These are phyloP conservation scores for Pestalotiopsis fici DNA, from an alignment of 2,329 filamentous ascomycete species.

Conservation along the genomic window DNA sequence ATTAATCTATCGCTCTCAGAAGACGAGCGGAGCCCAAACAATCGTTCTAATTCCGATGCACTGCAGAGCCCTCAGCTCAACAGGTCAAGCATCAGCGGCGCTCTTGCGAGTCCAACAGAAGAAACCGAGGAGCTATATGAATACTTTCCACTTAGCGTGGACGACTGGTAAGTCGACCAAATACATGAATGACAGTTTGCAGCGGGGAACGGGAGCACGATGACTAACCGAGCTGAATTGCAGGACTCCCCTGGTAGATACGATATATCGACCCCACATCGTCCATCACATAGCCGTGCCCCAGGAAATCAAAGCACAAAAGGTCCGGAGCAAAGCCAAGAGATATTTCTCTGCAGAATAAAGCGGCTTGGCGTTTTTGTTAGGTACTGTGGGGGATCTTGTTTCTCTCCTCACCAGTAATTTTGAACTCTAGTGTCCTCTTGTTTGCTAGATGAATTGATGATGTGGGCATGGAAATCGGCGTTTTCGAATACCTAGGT, in stretches of 20 bases:
- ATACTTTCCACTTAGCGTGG: constrained; percentile 88
- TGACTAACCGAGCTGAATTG: not conserved
- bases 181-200: not conserved
- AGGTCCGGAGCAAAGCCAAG: constrained; percentile 66
- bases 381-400: not conserved
- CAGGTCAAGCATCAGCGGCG: constrained; percentile 32
- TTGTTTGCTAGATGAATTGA: not conserved
- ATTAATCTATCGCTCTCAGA: constrained; percentile 60
- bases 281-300: constrained; percentile 83
- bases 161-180: constrained; percentile 68
- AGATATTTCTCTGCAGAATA: constrained; percentile 71
- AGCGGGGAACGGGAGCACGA: not conserved
- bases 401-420: not conserved
- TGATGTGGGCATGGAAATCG: not conserved
- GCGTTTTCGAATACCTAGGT: not conserved
- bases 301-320: constrained; percentile 69
- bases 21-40: constrained; percentile 58
- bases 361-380: constrained; percentile 11
- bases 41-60: constrained; percentile 47
- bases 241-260: constrained; percentile 27
- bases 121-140: constrained; percentile 86
- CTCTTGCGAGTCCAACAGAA: constrained; percentile 66
- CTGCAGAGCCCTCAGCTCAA: constrained; percentile 48
- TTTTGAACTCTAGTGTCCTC: not conserved
- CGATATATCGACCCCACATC: constrained; percentile 67